Evolutionary conservation across 495 filamentous ascomycete genomes (phyloP).

Genomic region (Penicillium crystallinum): DNA sequence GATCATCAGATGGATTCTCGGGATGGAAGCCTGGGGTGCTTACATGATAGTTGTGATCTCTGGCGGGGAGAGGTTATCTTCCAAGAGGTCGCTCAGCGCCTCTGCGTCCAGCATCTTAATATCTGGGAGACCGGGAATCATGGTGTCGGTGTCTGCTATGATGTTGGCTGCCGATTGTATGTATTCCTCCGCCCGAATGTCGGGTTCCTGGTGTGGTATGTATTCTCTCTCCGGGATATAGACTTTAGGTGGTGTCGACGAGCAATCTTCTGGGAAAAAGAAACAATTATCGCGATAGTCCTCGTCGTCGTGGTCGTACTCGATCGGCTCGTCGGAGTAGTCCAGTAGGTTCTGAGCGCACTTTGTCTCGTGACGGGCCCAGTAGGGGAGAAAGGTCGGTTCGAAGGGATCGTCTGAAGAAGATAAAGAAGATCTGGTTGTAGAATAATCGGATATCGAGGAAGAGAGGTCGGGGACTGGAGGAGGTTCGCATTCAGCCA

Average conservation of each 20-base stretch:
- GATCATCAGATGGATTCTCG: not conserved
- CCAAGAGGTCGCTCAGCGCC: conserved; percentile 41
- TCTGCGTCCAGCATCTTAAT: conserved; percentile 47
- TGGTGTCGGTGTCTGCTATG: conserved; percentile 25
- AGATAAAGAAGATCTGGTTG: conserved; percentile 4
- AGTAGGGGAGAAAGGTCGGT: conserved; percentile 33
- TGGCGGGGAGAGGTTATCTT: conserved; percentile 45
- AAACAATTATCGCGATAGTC: conserved; percentile 44
- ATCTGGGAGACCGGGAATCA: conserved; percentile 46
- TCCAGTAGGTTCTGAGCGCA: conserved; percentile 40
- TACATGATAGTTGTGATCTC: conserved; percentile 47
- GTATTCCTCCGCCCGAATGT: conserved; percentile 2
- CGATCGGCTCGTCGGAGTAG: conserved; percentile 40
- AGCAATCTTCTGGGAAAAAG: conserved; percentile 47
- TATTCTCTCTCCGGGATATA: conserved; percentile 21
- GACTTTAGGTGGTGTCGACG: conserved; percentile 37
- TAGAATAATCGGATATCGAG: conserved; percentile 10
- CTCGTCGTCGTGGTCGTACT: conserved; percentile 45
- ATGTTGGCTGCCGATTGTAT: not conserved
- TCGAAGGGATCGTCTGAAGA: conserved; percentile 10
- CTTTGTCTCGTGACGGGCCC: conserved; percentile 36
- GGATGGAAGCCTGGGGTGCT: not conserved
- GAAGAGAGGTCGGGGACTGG: conserved; percentile 18
- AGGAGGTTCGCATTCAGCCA: conserved; percentile 26
- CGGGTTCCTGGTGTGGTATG: conserved; percentile 2